phyloP scores from a whole-genome alignment of 495 filamentous ascomycete genomes.

The Durotheca rogersii region DNA sequence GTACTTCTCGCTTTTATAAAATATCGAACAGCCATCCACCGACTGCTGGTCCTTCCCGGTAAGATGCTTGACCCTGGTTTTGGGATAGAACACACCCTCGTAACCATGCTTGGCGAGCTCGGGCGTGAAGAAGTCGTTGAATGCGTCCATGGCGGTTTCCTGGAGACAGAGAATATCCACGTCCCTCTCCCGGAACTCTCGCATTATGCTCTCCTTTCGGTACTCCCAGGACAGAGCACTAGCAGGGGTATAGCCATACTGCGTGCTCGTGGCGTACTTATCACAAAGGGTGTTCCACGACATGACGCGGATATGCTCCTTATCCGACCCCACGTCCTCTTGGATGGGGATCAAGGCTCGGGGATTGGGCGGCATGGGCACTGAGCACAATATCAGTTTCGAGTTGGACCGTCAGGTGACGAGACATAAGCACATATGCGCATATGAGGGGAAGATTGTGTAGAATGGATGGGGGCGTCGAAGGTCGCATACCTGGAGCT shows the following conservation, averaged over 20 bases:
- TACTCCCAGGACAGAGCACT: slow-evolving; percentile 81
- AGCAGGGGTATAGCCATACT: slow-evolving; percentile 87
- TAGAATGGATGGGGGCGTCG: background rate
- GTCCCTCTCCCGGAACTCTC: slow-evolving; percentile 74
- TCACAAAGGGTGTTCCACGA: slow-evolving; percentile 96
- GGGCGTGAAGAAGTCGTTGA: slow-evolving; percentile 82
- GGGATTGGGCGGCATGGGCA: slow-evolving; percentile 64
- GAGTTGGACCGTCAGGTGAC: background rate
- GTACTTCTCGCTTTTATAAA: slow-evolving; percentile 91
- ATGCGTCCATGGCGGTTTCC: slow-evolving; percentile 86
- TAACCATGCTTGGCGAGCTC: slow-evolving; percentile 82
- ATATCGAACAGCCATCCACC: slow-evolving; percentile 94
- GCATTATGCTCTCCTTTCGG: slow-evolving; percentile 74
- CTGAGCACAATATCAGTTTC: slow-evolving; percentile 43
- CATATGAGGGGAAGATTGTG: background rate
- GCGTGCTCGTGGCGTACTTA: slow-evolving; percentile 74
- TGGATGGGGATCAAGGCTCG: slow-evolving; percentile 50
- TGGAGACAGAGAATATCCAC: slow-evolving; percentile 91
- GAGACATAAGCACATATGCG: background rate
- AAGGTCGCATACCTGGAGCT: slow-evolving; percentile 66
- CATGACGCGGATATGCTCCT: slow-evolving; percentile 68
- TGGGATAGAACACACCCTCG: slow-evolving; percentile 88
- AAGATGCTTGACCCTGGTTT: slow-evolving; percentile 86
- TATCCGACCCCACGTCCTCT: slow-evolving; percentile 48
- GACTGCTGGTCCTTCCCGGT: slow-evolving; percentile 77